phyloP scores from a whole-genome alignment of 179 eudicot genomes.

The Silene vulgaris region DNA sequence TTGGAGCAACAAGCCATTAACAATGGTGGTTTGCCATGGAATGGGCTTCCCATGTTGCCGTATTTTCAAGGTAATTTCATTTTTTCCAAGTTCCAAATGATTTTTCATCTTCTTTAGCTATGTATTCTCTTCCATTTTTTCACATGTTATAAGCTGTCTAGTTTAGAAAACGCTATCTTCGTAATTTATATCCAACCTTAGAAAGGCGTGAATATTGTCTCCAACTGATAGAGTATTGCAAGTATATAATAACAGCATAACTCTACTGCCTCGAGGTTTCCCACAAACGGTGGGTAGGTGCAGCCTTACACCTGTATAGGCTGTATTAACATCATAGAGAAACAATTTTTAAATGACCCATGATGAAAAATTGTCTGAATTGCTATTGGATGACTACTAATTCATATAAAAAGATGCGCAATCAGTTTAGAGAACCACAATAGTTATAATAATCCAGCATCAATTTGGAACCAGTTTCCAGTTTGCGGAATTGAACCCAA shows the following conservation, averaged over 20 bases:
- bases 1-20: constrained; percentile 48
- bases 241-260: background rate
- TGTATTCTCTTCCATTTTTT: background rate
- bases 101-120: background rate
- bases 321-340: too few relatives aligned
- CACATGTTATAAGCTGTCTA: background rate
- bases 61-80: constrained; percentile 55
- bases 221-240: background rate
- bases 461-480: background rate
- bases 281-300: background rate
- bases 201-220: background rate
- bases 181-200: background rate
- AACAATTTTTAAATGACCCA: background rate
- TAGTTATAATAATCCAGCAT: background rate
- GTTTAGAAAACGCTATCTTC: background rate
- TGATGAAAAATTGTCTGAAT: background rate
- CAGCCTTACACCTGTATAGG: too few relatives aligned
- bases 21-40: constrained; percentile 49
- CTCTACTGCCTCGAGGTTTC: background rate
- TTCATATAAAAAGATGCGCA: too few relatives aligned
- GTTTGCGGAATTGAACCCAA: background rate
- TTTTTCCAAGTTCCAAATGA: background rate
- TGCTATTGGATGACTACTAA: background rate
- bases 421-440: too few relatives aligned
- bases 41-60: constrained; percentile 48